phyloP scores from a whole-genome alignment of 306 rosid species.

The Begonia peltatifolia region DNA sequence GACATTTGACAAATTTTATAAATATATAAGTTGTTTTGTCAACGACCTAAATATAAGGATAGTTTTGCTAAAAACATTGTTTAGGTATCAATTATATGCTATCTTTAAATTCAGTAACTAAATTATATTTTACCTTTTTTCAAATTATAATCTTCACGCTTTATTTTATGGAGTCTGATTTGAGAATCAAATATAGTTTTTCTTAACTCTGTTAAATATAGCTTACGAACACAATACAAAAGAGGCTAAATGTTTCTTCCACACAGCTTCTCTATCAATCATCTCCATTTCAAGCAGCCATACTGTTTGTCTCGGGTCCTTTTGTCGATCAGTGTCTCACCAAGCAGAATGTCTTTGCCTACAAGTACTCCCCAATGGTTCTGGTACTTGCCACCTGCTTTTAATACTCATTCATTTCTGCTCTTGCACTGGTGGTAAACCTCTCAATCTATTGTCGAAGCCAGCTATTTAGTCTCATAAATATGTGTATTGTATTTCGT shows the following conservation, averaged over 20 bases:
- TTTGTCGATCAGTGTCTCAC: slow-evolving; percentile 73
- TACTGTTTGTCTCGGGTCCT: slow-evolving; percentile 90
- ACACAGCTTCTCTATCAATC: slow-evolving; percentile 92
- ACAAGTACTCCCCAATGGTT: slow-evolving; percentile 65
- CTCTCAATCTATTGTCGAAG: too few species aligned
- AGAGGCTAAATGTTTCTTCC: slow-evolving; percentile 85
- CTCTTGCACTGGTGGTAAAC: too few species aligned
- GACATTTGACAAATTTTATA: too few species aligned
- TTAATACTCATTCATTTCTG: too few species aligned
- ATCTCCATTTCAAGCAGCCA: slow-evolving; percentile 94
- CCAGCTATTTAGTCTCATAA: too few species aligned
- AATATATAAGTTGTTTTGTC: too few species aligned
- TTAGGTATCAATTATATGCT: too few species aligned
- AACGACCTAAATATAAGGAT: too few species aligned
- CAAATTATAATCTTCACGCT: not conserved
- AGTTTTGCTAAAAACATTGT: too few species aligned
- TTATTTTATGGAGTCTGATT: not conserved
- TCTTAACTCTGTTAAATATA: slow-evolving; percentile 44
- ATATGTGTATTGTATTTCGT: too few species aligned
- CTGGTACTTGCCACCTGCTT: slow-evolving; percentile 27
- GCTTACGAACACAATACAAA: slow-evolving; percentile 97
- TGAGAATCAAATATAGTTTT: not conserved
- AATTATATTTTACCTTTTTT: too few species aligned
- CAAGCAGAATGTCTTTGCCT: slow-evolving; percentile 66
- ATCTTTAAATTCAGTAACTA: too few species aligned